A percentile compares a stretch with the other conserved stretches of the same genome.
phyloP scores from a whole-genome alignment of 805 yeast genomes.

The Nakazawaea laoshanensis region DNA sequence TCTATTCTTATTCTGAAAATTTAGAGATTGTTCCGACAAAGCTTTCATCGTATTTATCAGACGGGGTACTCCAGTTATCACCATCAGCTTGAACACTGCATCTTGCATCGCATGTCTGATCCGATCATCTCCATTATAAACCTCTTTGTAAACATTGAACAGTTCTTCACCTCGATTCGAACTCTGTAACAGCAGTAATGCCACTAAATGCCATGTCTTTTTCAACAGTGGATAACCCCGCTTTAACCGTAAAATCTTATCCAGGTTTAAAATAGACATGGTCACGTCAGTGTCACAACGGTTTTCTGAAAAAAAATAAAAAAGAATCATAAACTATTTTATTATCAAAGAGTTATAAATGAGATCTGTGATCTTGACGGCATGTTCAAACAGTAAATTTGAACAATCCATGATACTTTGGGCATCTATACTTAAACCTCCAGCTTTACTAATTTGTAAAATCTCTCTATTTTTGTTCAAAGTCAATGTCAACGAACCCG shows the following conservation, averaged over 20 bases:
- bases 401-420: slow-evolving; percentile 58
- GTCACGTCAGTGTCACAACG: no score
- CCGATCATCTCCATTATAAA: no score
- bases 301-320: no score
- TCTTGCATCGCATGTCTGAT: slow-evolving; percentile 47
- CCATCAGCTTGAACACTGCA: slow-evolving; percentile 68
- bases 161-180: slow-evolving; percentile 79
- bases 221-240: slow-evolving; percentile 1
- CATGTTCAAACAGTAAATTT: slow-evolving; percentile 54
- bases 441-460: slow-evolving; percentile 84
- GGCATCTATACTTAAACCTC: slow-evolving; percentile 81
- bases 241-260: slow-evolving; percentile 1
- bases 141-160: slow-evolving; percentile 66
- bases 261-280: no score
- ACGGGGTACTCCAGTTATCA: slow-evolving; percentile 78
- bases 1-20: no score
- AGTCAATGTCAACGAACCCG: slow-evolving; percentile 78
- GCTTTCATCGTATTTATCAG: slow-evolving; percentile 71
- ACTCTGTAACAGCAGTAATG: slow-evolving; percentile 74
- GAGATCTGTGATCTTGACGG: slow-evolving; percentile 58
- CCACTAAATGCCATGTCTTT: slow-evolving; percentile 66
- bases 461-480: slow-evolving; percentile 85
- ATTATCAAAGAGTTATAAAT: no score
- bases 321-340: no score
- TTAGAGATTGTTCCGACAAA: not conserved